phyloP scores from a whole-genome alignment of 1,139 yeast genomes.

The Geotrichum reessii region DNA sequence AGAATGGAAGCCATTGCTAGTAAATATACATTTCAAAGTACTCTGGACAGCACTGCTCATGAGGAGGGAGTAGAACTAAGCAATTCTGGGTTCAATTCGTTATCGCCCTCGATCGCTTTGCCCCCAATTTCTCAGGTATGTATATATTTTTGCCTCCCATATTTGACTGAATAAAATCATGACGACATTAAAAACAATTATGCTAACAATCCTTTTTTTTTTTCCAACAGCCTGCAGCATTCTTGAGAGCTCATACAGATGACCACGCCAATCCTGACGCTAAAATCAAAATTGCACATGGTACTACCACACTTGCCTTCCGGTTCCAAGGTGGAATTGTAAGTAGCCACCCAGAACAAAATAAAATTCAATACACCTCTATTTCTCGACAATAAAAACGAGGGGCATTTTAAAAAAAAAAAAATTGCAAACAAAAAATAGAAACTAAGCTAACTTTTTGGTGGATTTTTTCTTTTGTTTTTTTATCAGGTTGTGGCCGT shows the following conservation, averaged over 20 bases:
- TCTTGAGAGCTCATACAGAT: slow-evolving; percentile 95
- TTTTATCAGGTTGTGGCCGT: slow-evolving; percentile 71
- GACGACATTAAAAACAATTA: not conserved
- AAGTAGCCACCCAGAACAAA: not conserved
- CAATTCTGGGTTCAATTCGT: slow-evolving; percentile 15
- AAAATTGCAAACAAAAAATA: too few species aligned
- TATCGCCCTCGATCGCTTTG: slow-evolving; percentile 58
- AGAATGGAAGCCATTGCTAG: slow-evolving; percentile 27
- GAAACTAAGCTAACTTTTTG: not conserved
- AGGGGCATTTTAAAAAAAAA: too few species aligned
- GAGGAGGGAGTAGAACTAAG: slow-evolving; percentile 16
- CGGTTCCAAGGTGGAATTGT: slow-evolving; percentile 89
- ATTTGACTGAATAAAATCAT: not conserved
- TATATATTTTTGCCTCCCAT: slow-evolving; percentile 9
- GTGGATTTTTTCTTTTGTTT: too few species aligned
- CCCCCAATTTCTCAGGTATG: slow-evolving; percentile 70
- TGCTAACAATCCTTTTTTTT: slow-evolving; percentile 2
- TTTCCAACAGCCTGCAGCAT: slow-evolving; percentile 69
- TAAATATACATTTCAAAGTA: slow-evolving; percentile 20
- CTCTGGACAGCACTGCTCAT: slow-evolving; percentile 12
- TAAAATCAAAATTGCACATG: slow-evolving; percentile 94
- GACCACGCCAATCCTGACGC: slow-evolving; percentile 89
- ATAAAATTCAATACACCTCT: not conserved
- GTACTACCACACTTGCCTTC: slow-evolving; percentile 95
- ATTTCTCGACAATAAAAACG: too few species aligned